Percentiles rank a stretch among this genome's conserved stretches.
These are phyloP conservation scores for Lophium mytilinum DNA, from an alignment of 495 filamentous ascomycete species.

Conservation along the genomic window DNA sequence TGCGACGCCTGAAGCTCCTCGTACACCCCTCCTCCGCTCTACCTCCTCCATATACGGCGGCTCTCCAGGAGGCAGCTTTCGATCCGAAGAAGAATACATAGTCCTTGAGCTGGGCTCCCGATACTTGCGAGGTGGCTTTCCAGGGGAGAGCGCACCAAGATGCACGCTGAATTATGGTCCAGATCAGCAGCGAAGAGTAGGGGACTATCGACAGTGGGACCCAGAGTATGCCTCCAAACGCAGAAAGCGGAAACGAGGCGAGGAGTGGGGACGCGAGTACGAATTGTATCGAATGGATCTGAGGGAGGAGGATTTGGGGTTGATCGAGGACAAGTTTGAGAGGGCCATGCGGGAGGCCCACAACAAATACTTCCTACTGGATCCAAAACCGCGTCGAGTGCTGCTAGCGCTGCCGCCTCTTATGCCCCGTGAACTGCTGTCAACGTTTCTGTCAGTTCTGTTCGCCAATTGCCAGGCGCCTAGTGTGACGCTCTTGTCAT, in stretches of 20 bases:
- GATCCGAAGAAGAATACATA: constrained; percentile 72
- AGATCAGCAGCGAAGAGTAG: constrained; percentile 65
- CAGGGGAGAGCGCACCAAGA: constrained; percentile 67
- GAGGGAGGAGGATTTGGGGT: constrained; percentile 59
- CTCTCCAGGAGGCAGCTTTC: constrained; percentile 61
- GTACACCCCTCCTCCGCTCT: constrained; percentile 50
- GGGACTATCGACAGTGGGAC: constrained; percentile 72
- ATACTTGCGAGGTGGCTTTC: constrained; percentile 74
- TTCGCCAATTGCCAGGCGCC: constrained; percentile 76
- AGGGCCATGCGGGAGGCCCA: constrained; percentile 75
- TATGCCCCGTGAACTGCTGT: constrained; percentile 71
- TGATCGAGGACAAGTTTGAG: constrained; percentile 85
- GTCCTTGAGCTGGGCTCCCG: constrained; percentile 77
- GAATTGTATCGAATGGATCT: constrained; percentile 80
- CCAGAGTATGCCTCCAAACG: constrained; percentile 43
- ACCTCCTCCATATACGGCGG: constrained; percentile 57
- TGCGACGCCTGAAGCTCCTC: constrained; percentile 36
- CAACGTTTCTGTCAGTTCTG: constrained; percentile 60
- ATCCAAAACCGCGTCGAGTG: constrained; percentile 64
- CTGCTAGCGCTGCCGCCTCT: constrained; percentile 65
- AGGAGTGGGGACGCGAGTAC: constrained; percentile 60
- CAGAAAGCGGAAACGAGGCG: constrained; percentile 35
- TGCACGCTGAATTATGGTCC: constrained; percentile 65
- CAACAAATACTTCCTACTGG: constrained; percentile 65
- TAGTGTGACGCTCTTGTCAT: constrained; percentile 70